Percentiles rank a stretch among this genome's conserved stretches.
Conservation (phyloP, 768 basidiomycete species). For the Boletus rubropictus region DNA sequence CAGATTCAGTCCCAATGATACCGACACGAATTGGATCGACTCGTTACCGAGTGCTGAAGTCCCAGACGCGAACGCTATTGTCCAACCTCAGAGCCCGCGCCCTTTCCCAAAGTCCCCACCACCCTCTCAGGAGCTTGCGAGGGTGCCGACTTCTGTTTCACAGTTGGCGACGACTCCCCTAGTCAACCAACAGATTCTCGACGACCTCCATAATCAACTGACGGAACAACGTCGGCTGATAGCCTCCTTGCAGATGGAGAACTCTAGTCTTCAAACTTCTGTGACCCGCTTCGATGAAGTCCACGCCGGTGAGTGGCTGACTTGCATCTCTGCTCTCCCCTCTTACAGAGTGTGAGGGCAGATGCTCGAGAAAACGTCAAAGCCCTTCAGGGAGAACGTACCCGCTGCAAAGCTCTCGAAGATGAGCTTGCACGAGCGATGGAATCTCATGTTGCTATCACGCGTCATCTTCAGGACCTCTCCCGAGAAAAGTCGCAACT, state of each 20-base stretch:
- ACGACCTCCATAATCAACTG: conserved; percentile 13
- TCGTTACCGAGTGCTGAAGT: conserved; percentile 46
- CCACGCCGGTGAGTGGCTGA: conserved; percentile 25
- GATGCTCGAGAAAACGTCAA: conserved; percentile 12
- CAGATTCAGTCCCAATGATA: conserved; percentile 43
- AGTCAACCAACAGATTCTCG: conserved; percentile 3
- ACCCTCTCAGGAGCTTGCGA: conserved; percentile 10
- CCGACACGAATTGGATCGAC: conserved; percentile 52
- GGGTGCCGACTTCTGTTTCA: conserved; percentile 1
- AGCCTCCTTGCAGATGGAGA: conserved; percentile 24
- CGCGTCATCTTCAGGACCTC: conserved; percentile 16
- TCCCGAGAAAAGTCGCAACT: conserved; percentile 23
- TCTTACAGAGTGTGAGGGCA: conserved; percentile 6
- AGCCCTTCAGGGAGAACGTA: conserved; percentile 18
- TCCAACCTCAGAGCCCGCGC: conserved; percentile 28
- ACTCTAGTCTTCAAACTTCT: conserved; percentile 24
- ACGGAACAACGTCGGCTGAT: conserved; percentile 16
- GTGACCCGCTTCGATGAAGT: conserved; percentile 26
- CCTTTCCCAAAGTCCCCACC: conserved; percentile 15
- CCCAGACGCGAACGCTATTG: conserved; percentile 25
- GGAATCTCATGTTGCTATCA: conserved; percentile 4
- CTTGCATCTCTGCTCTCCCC: neutral
- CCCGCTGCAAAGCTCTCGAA: conserved; percentile 17
- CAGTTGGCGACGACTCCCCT: neutral
- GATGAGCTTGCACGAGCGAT: conserved; percentile 18